phyloP scores from a whole-genome alignment of 2,329 filamentous ascomycete genomes.

The Pezicula radicicola region DNA sequence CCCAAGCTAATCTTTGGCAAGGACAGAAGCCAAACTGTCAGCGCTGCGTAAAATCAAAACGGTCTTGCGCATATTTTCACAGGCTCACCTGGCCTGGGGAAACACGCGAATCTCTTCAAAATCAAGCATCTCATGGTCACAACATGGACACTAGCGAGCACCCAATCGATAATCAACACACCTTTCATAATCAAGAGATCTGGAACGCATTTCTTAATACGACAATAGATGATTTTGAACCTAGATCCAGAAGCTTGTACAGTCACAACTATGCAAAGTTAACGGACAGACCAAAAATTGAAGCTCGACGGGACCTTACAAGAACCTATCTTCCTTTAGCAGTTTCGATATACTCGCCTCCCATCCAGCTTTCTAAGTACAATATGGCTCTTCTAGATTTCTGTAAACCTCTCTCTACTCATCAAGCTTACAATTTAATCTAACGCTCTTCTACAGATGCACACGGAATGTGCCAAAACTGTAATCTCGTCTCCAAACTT shows the following conservation, averaged over 20 bases:
- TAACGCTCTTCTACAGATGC: not conserved
- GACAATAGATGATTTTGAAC: not conserved
- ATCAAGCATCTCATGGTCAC: not conserved
- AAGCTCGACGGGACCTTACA: not conserved
- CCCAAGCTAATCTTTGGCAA: not conserved
- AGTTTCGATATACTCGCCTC: not conserved
- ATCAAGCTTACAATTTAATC: not conserved
- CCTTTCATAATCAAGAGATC: not conserved
- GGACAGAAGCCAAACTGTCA: not conserved
- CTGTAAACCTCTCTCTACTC: not conserved
- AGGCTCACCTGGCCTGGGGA: not conserved
- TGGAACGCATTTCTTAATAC: not conserved
- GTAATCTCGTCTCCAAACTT: not conserved
- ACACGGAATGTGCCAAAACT: not conserved
- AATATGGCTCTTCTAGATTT: not conserved
- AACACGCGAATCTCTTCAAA: not conserved
- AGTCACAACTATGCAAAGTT: not conserved
- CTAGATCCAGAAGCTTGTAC: not conserved
- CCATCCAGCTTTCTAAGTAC: not conserved
- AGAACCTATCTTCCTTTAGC: not conserved
- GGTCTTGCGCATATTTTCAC: not conserved
- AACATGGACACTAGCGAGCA: not conserved
- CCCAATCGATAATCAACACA: too few relatives aligned
- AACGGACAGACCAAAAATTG: not conserved
- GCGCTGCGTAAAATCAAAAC: not conserved